Conservation (phyloP, 129 eudicot genomes). For the Erigeron canadensis region DNA sequence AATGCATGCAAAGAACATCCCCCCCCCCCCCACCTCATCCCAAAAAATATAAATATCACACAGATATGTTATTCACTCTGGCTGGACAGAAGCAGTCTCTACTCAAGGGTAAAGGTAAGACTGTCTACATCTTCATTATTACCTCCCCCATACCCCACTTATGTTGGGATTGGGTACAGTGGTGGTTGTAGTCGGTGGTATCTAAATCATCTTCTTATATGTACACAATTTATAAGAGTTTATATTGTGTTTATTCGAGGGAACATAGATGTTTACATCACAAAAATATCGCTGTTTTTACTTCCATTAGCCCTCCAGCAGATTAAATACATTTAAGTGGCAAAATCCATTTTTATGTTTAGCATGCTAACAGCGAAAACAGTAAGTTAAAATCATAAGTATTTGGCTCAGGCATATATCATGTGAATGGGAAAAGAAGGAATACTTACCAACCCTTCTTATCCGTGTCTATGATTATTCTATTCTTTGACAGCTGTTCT, state of each 20-base stretch:
- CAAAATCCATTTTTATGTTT: background rate
- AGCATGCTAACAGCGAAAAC: background rate
- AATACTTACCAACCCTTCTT: slow-evolving; percentile 77
- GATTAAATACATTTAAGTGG: background rate
- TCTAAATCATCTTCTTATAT: too few relatives aligned
- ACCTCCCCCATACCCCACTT: too few relatives aligned
- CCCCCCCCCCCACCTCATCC: too few relatives aligned
- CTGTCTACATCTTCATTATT: too few relatives aligned
- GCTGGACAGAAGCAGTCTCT: too few relatives aligned
- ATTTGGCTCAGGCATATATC: background rate
- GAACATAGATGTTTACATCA: background rate
- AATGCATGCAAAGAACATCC: too few relatives aligned
- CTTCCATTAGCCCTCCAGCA: background rate
- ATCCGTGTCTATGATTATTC: slow-evolving; percentile 89
- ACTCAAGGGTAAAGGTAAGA: too few relatives aligned
- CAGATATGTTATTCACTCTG: too few relatives aligned
- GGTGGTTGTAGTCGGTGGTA: too few relatives aligned
- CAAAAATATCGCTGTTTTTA: background rate
- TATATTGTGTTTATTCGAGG: background rate
- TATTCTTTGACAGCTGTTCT: slow-evolving; percentile 96
- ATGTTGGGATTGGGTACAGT: too few relatives aligned
- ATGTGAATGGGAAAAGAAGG: background rate
- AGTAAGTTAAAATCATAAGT: background rate
- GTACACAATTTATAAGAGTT: too few relatives aligned
- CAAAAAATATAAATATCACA: too few relatives aligned